Evolutionary conservation across 2,329 filamentous ascomycete genomes (phyloP), one percentile per base, ranked within the genome.

Genomic region (Pseudogymnoascus sp.): DNA sequence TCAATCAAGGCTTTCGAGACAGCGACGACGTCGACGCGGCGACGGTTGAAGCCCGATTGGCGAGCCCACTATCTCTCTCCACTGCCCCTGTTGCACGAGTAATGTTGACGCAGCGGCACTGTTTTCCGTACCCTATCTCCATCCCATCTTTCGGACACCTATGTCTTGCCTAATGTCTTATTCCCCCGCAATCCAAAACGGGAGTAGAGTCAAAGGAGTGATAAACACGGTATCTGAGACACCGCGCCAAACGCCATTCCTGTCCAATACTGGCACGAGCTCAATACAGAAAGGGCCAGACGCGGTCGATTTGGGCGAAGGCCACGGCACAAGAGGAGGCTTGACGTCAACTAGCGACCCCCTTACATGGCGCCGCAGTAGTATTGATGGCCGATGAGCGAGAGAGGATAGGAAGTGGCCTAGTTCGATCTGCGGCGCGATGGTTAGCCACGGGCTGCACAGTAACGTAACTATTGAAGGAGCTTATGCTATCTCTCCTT

Each of bases 1-100:
- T 14, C 6, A 16, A n/a, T 47, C 41, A 47, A 47, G 41, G n/a
- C 22, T 6, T 28, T 9, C 6, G 28, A 47, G 41, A 28, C 38
- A 22, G 16, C 38, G 18, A 28, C 12, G 41, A 14, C 22, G 14
- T 7, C 41, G 22, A 18, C 41, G 22, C 22, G 22, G 22, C 41
- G 41, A 47, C 41, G 20, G 41, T 47, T 47, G 41, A 47, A 47
- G 41, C 41, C 41, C 41, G 41, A 47, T 47, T 47, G 41, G 41
- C 22, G 22, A 47, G 41, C 41, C 8, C 22, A 14, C 7, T 47
- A 8, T 47, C 12, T 28, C 14, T 16, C 22, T 28, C 41, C 20
- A 3, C 14, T 14, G 41, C 41, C 41, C 14, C 41, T 28, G 22
- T 28, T 4, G 14, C 22, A 47, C 14, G 41, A 47, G 41, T 47